Evolutionary conservation across 257 asterid genomes (phyloP), one percentile per base, ranked within the genome.

Genomic region (Solanum bukasovii): DNA sequence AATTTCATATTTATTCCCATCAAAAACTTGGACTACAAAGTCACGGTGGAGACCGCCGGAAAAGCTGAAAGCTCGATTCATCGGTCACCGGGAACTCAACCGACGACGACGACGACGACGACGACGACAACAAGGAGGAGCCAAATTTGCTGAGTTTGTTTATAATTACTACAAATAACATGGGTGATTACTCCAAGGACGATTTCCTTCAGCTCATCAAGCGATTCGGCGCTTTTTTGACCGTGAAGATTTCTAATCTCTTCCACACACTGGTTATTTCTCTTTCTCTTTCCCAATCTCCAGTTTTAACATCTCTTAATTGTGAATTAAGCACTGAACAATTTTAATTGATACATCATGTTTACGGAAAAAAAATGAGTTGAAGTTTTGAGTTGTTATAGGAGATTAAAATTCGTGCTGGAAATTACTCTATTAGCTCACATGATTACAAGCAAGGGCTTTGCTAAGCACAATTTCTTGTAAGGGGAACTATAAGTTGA

Each of bases 111-210:
- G 49, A 44, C 49, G 46, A 46, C 73, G 31, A 20, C 63, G n/a
- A n/a, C n/a, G n/a, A n/a, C n/a, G n/a, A n/a, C n/a, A n/a, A n/a
- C n/a, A n/a, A n/a, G 23, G 20, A 82, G 13, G 70, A 68, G 20
- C 82, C 79, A 33, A 85, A 40, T 85, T 68, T 46, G 38, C 34
- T 72, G 84, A 86, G 5, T 86, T 71, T 38, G 34, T 4, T 34
- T 29, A 81, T 78, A 13, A 59, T 78, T 63, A 52, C 34, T 20
- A 0, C 1, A 79, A 42, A 46, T 44, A 81, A 81, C 73, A 94
- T 94, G 98, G 96, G 93, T 86, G 94, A 90, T 89, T 86, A 88
- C 90, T 86, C 93, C 52, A 94, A 91, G 89, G 95, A 94, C 74
- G 95, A 92, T 81, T 88, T 94, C 70, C 68, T 92, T 89, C 96